Evolutionary conservation across 306 rosid genomes (phyloP).

Genomic region (Morella rubra): DNA sequence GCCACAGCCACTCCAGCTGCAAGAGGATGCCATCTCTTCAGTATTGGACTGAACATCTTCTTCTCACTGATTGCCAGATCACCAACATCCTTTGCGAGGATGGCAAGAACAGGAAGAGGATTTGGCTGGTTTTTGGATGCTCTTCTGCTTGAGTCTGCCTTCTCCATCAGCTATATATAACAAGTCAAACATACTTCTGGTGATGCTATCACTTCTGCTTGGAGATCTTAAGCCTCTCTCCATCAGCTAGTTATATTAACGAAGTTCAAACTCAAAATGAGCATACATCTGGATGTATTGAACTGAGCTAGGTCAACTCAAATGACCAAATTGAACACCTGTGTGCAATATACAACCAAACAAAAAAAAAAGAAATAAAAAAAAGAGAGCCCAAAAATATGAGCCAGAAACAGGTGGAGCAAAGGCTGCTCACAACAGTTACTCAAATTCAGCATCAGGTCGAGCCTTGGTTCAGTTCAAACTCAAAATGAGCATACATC

Average conservation of each 20-base stretch:
- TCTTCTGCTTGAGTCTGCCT: slow-evolving; percentile 95
- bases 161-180: slow-evolving; percentile 80
- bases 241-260: too few species aligned
- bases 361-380: too few species aligned
- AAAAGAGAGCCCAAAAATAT: too few species aligned
- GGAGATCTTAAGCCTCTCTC: too few species aligned
- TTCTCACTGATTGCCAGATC: slow-evolving; percentile 82
- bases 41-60: slow-evolving; percentile 82
- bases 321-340: background rate
- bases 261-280: background rate
- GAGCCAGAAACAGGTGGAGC: too few species aligned
- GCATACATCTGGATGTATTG: background rate
- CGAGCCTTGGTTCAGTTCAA: background rate
- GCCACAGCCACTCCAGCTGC: slow-evolving; percentile 98
- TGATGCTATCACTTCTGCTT: too few species aligned
- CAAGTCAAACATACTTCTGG: slow-evolving; percentile 35
- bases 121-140: slow-evolving; percentile 86
- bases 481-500: background rate
- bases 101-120: slow-evolving; percentile 84
- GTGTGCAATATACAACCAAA: too few species aligned
- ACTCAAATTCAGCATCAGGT: background rate
- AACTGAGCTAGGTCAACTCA: background rate
- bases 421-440: too few species aligned
- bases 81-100: slow-evolving; percentile 94
- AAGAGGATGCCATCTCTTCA: slow-evolving; percentile 94